A percentile compares a stretch with the other conserved stretches of the same genome.
phyloP scores from a whole-genome alignment of 345 rosid species.

The Moricandia arvensis region DNA sequence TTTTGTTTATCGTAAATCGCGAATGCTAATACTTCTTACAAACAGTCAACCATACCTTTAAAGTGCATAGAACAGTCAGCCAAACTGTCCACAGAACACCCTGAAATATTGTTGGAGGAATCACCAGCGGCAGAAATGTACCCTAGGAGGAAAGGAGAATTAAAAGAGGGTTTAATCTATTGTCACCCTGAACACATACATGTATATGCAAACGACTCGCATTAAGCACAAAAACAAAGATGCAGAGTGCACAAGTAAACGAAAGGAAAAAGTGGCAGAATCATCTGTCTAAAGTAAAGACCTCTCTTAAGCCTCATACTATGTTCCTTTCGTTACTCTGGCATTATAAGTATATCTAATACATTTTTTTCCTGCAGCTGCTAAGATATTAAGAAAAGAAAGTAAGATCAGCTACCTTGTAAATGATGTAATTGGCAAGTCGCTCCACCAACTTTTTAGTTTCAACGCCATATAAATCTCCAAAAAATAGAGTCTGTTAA shows the following conservation, averaged over 20 bases:
- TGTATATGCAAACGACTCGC: not conserved
- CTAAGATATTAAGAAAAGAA: constrained; percentile 3
- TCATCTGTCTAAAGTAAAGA: constrained; percentile 17
- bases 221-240: not conserved
- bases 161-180: not conserved
- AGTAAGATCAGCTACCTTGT: constrained; percentile 64
- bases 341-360: not conserved
- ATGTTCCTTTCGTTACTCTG: constrained; percentile 1
- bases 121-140: constrained; percentile 79
- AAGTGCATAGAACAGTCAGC: constrained; percentile 78
- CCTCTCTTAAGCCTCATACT: constrained; percentile 1
- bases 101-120: constrained; percentile 83
- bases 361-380: not conserved
- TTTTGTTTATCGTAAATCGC: constrained; percentile 7
- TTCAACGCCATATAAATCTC: constrained; percentile 74
- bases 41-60: constrained; percentile 58
- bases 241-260: constrained; percentile 2
- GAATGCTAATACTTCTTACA: constrained; percentile 15
- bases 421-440: constrained; percentile 87
- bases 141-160: constrained; percentile 50
- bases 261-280: constrained; percentile 1
- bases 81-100: constrained; percentile 85
- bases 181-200: constrained; percentile 2
- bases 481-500: constrained; percentile 84
- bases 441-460: constrained; percentile 79